Conservation (phyloP, 257 asterid species). For the Scutellaria baicalensis region DNA sequence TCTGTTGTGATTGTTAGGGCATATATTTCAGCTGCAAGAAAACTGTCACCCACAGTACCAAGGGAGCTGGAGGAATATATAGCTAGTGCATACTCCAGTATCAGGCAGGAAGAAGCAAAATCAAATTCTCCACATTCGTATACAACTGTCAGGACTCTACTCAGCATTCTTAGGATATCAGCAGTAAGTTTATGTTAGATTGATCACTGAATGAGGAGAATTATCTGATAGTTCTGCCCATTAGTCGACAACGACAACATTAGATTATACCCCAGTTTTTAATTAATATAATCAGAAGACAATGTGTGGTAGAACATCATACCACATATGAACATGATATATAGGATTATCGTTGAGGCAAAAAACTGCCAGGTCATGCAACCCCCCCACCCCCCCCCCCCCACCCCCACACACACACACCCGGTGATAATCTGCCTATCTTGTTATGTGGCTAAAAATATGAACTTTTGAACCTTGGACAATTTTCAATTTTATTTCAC, state of each 20-base stretch:
- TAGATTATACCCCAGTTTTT: not conserved
- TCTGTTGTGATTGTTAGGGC: conserved; percentile 56
- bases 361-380: too few species aligned
- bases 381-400: too few species aligned
- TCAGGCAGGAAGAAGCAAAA: conserved; percentile 98
- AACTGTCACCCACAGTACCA: conserved; percentile 73
- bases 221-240: not conserved
- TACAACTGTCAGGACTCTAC: conserved; percentile 22
- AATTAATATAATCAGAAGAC: not conserved
- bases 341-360: too few species aligned
- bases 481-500: not conserved
- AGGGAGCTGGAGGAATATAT: conserved; percentile 87
- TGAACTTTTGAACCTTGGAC: not conserved
- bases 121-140: conserved; percentile 36
- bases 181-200: conserved; percentile 13
- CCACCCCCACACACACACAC: too few species aligned
- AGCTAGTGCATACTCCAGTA: conserved; percentile 89
- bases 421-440: not conserved
- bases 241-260: too few species aligned
- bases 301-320: too few species aligned
- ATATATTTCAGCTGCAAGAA: conserved; percentile 90
- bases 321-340: too few species aligned
- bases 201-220: not conserved
- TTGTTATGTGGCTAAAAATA: not conserved
- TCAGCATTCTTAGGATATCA: conserved; percentile 24